Evolutionary conservation across 2,329 filamentous ascomycete species (phyloP).

Genomic region (Talaromyces sp.): DNA sequence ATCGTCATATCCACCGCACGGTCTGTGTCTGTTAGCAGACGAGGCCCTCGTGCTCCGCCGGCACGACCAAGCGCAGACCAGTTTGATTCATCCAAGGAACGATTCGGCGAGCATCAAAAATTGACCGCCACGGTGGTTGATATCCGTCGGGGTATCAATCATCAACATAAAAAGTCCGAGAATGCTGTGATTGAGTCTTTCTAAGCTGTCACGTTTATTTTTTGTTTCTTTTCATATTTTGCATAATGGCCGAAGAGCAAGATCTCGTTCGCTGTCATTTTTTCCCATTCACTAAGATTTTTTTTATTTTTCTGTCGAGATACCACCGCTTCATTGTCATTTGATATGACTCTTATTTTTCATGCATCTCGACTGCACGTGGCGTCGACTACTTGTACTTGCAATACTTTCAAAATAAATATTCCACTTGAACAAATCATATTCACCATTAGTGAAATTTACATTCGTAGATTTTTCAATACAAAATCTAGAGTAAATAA

Average conservation of each 20-base stretch:
- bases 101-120: conserved; percentile 23
- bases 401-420: not conserved
- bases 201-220: not conserved
- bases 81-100: not conserved
- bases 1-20: conserved; percentile 35
- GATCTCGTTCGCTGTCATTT: not conserved
- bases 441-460: not conserved
- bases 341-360: not conserved
- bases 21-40: conserved; percentile 32
- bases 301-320: conserved; percentile 2
- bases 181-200: conserved; percentile 27
- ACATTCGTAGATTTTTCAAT: not conserved
- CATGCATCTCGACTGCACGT: not conserved
- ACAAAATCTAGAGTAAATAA: not conserved
- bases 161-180: conserved; percentile 28
- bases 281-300: not conserved
- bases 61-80: conserved; percentile 16
- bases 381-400: not conserved
- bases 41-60: conserved; percentile 13
- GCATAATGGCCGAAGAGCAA: not conserved
- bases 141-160: conserved; percentile 17
- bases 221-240: not conserved
- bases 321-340: not conserved
- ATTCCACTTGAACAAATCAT: not conserved
- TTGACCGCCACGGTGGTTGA: conserved; percentile 25